Evolutionary conservation across 768 basidiomycete species (phyloP), one percentile per base, ranked within the genome.

Genomic region (Serendipita sp.): DNA sequence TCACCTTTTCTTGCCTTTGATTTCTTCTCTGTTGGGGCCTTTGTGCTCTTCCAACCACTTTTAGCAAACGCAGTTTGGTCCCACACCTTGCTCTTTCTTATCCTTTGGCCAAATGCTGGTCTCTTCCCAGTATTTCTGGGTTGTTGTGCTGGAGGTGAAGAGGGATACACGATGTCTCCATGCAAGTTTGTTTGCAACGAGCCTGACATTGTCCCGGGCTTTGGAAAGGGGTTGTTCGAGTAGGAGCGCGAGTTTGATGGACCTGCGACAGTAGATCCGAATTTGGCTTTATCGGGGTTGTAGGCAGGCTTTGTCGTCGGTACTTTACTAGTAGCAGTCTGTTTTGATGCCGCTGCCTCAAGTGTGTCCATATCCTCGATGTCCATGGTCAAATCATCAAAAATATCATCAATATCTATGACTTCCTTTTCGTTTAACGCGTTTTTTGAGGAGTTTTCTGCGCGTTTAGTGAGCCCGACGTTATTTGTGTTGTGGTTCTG

Each of bases 31-130:
- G 71, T 69, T 68, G 79, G 81, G 44, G 75, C 73, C 62, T 76
- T 80, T 31, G 55, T 60, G 50, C 45, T 67, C 69, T 77, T 83
- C 75, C 80, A 74, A 0, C 91, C 92, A 2, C 85, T 82, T 75
- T 90, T 88, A 3, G 92, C 85, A 69, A 89, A 95, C 11, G 77
- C 83, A 0, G 93, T 91, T 27, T 90, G 85, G 71, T 98, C 92
- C 96, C 96, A 99, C 53, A 48, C 78, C 76, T 95, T 97, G 0
- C 80, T 82, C 72, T 87, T 84, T 18, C 77, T 77, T 3, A 81
- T 77, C 64, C 81, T 81, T 55, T 80, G 78, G 6, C 82, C 81
- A 65, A 82, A 83, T 36, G 34, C 27, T 5, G 55, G 55, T 2
- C 18, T 5, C 40, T 40, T 40, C 2, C 40, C 40, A 40, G 40